These are phyloP conservation scores for Yarrowia yakushimensis DNA, from an alignment of 805 yeast genomes.

Conservation along the genomic window DNA sequence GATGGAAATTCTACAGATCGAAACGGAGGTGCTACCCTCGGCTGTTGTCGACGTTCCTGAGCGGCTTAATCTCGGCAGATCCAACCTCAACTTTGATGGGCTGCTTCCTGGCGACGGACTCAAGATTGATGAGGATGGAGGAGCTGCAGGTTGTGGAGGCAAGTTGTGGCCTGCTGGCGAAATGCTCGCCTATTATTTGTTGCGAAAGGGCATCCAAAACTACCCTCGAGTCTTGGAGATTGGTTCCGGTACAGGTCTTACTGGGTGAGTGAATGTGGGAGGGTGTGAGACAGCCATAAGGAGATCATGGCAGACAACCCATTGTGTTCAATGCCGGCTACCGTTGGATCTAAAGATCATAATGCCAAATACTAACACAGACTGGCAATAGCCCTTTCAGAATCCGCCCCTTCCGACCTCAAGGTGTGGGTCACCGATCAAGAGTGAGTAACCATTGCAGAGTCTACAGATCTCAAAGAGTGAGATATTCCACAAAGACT, in stretches of 20 bases:
- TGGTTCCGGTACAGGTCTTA: constrained; percentile 60
- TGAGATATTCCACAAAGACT: no score
- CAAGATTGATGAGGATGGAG: constrained; percentile 53
- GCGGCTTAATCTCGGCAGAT: constrained; percentile 40
- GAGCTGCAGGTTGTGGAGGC: constrained; percentile 62
- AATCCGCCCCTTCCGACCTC: constrained; percentile 33
- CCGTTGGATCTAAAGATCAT: no score
- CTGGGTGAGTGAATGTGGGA: constrained; percentile 40
- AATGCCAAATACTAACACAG: constrained; percentile 27
- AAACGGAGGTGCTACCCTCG: constrained; percentile 32
- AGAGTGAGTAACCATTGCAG: constrained; percentile 37
- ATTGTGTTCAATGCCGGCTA: no score
- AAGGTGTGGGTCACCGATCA: constrained; percentile 51
- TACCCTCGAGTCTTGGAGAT: constrained; percentile 45
- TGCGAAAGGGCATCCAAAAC: constrained; percentile 32
- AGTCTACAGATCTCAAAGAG: no score
- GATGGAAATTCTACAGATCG: constrained; percentile 22
- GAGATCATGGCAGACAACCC: no score
- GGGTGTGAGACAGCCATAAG: no score
- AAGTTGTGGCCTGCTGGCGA: constrained; percentile 62
- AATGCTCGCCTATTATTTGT: constrained; percentile 47
- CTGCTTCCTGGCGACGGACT: constrained; percentile 39
- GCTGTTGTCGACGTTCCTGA: constrained; percentile 40
- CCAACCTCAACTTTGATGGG: constrained; percentile 43
- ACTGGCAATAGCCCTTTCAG: constrained; percentile 37